phyloP scores from a whole-genome alignment of 2,329 filamentous ascomycete genomes.

The Trichoderma simmonsii region DNA sequence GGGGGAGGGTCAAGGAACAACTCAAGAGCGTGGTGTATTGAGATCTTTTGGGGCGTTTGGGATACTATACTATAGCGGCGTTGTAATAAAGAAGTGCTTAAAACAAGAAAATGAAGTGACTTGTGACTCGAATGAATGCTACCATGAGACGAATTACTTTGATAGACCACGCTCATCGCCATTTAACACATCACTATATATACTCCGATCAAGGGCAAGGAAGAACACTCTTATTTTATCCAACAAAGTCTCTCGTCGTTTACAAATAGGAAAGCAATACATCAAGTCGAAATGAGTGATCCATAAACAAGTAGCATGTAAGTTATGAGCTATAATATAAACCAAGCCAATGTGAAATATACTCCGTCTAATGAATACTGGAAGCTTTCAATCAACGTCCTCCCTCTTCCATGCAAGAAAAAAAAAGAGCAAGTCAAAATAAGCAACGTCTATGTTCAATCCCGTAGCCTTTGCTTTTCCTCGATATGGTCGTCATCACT shows the following conservation, averaged over 20 bases:
- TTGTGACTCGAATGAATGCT: neutral
- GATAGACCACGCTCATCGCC: neutral
- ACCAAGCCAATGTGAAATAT: neutral
- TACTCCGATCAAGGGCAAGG: neutral
- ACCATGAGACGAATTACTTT: neutral
- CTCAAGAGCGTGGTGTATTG: neutral
- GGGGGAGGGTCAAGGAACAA: neutral
- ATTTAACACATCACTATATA: no score
- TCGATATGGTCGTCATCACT: constrained; percentile 30
- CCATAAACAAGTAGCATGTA: neutral
- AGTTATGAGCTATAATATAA: neutral
- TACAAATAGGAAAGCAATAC: neutral
- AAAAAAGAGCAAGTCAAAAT: neutral
- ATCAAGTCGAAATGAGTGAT: neutral
- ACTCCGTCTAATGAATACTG: constrained; percentile 12
- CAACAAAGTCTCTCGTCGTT: neutral
- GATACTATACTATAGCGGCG: constrained; percentile 5
- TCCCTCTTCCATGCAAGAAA: neutral
- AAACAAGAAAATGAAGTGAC: neutral
- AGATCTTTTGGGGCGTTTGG: constrained; percentile 2
- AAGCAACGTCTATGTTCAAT: constrained; percentile 19
- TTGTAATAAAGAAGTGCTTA: neutral
- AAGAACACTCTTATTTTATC: neutral
- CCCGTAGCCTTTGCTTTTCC: constrained; percentile 27
- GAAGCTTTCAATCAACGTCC: neutral